These are phyloP conservation scores for Epichloe amarillans DNA, from an alignment of 2,329 filamentous ascomycete species.

Conservation along the genomic window DNA sequence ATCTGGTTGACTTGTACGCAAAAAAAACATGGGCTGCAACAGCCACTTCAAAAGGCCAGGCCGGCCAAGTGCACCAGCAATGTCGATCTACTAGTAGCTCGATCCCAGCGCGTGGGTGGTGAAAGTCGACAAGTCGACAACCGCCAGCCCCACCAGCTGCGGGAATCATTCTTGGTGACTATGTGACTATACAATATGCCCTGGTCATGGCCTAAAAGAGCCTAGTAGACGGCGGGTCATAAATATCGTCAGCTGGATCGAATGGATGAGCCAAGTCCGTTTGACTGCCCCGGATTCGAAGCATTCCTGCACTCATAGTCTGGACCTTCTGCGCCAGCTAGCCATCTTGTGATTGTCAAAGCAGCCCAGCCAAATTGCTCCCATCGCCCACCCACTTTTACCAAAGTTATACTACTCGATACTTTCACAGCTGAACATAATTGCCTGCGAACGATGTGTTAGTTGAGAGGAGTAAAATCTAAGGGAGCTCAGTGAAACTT, in stretches of 20 bases:
- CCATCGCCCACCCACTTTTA: neutral
- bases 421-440: constrained; percentile 5
- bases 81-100: too few relatives aligned
- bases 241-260: neutral
- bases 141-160: too few relatives aligned
- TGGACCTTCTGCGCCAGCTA: neutral
- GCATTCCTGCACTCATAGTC: neutral
- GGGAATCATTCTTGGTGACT: too few relatives aligned
- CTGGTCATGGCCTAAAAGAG: neutral
- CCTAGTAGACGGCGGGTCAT: neutral
- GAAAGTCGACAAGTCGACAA: too few relatives aligned
- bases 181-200: too few relatives aligned
- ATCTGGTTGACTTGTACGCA: too few relatives aligned
- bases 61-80: too few relatives aligned
- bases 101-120: too few relatives aligned
- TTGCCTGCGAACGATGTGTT: neutral
- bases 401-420: neutral
- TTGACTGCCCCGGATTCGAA: neutral
- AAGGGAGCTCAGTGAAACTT: neutral
- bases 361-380: neutral
- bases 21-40: too few relatives aligned
- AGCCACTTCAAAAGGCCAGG: too few relatives aligned
- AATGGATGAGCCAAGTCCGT: neutral
- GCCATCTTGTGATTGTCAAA: neutral
- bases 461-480: neutral